These are phyloP conservation scores for Beauveria sp. DNA, from an alignment of 2,329 filamentous ascomycete species.

Conservation along the genomic window DNA sequence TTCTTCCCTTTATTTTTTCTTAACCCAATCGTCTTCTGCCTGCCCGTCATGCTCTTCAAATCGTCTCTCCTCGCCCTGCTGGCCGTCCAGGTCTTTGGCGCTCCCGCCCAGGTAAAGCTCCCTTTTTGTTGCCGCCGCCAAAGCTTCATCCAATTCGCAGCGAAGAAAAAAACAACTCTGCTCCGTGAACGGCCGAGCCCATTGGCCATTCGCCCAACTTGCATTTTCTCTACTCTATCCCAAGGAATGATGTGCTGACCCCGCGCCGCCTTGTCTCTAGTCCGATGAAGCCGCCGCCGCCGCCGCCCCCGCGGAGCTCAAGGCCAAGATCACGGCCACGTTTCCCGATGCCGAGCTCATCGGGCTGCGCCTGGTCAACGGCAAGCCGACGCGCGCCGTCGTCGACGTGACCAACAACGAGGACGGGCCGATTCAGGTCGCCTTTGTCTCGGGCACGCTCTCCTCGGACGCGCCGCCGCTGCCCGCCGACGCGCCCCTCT, in stretches of 20 bases:
- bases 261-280: neutral
- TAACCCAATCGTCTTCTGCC: constrained; percentile 1
- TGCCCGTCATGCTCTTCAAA: constrained; percentile 60
- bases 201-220: too few relatives aligned
- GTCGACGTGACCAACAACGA: constrained; percentile 83
- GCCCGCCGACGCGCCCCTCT: constrained; percentile 36
- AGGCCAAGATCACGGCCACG: constrained; percentile 56
- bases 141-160: neutral
- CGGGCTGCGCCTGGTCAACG: constrained; percentile 92
- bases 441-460: constrained; percentile 70
- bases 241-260: neutral
- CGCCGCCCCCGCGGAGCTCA: constrained; percentile 30
- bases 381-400: constrained; percentile 73
- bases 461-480: constrained; percentile 47
- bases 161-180: neutral
- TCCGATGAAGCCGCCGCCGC: constrained; percentile 18
- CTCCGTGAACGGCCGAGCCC: neutral
- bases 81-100: constrained; percentile 60
- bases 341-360: constrained; percentile 74
- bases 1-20: neutral
- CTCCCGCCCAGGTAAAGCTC: constrained; percentile 53
- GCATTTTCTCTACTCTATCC: too few relatives aligned
- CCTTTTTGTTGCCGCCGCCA: neutral
- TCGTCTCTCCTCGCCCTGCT: constrained; percentile 64
- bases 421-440: constrained; percentile 62